Percentiles rank a stretch among this genome's conserved stretches.
Evolutionary conservation across 805 yeast species (phyloP).

Genomic region (Ascoidea asiatica): DNA sequence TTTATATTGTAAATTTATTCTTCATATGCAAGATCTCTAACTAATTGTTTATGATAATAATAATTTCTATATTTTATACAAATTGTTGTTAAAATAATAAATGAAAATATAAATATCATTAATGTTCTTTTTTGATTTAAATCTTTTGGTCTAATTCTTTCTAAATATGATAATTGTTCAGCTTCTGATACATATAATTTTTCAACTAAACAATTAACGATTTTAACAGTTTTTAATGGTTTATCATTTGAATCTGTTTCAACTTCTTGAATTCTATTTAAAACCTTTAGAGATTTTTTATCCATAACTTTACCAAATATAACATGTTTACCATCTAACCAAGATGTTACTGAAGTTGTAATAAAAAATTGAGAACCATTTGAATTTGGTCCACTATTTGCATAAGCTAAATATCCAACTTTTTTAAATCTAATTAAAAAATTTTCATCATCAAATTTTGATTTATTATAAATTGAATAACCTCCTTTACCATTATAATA

Average conservation of each 20-base stretch:
- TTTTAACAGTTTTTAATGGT: conserved; percentile 31
- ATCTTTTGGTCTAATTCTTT: neutral
- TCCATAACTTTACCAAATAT: conserved; percentile 68
- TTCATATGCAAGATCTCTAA: neutral
- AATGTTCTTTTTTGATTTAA: neutral
- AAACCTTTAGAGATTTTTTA: conserved; percentile 39
- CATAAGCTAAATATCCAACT: conserved; percentile 60
- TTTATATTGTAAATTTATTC: neutral
- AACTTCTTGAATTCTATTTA: conserved; percentile 45
- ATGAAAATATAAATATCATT: too few species aligned
- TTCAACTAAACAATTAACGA: conserved; percentile 11
- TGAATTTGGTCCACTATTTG: conserved; percentile 54
- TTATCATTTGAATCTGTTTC: conserved; percentile 26
- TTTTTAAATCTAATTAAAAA: conserved; percentile 51
- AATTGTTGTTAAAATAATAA: neutral
- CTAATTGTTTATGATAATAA: neutral
- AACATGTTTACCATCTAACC: conserved; percentile 53
- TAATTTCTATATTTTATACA: neutral
- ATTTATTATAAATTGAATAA: conserved; percentile 57
- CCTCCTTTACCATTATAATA: conserved; percentile 62
- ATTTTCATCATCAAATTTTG: conserved; percentile 65
- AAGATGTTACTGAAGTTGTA: conserved; percentile 36
- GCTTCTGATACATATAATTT: neutral
- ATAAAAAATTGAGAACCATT: conserved; percentile 64
- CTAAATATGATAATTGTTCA: neutral